Conservation (phyloP, 2,329 filamentous ascomycete species). For the Colletotrichum sp. region DNA sequence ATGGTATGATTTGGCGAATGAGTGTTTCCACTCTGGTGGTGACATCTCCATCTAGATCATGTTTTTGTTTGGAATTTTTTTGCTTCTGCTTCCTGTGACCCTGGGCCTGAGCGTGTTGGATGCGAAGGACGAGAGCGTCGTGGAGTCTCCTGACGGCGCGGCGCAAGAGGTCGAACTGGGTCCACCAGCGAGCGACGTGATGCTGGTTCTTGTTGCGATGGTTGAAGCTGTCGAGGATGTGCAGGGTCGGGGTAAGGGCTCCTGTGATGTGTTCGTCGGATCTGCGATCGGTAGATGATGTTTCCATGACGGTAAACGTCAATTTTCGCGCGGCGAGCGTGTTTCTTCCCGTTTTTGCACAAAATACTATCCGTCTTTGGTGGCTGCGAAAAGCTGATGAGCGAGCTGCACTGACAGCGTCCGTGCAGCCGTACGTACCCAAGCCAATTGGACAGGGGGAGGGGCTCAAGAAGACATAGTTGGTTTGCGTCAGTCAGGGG, state of each 20-base stretch:
- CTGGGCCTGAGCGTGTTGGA: not conserved
- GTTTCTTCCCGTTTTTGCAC: not conserved
- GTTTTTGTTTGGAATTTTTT: not conserved
- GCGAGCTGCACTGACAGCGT: not conserved
- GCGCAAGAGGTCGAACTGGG: conserved; percentile 72
- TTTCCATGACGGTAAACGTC: not conserved
- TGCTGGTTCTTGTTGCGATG: conserved; percentile 95
- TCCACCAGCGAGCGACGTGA: conserved; percentile 80
- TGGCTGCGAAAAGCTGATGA: not conserved
- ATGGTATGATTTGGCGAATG: conserved; percentile 32
- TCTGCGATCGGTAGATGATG: conserved; percentile 21
- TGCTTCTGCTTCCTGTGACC: conserved; percentile 1
- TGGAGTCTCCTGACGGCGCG: conserved; percentile 65
- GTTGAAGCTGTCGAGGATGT: conserved; percentile 74
- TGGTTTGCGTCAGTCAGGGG: not conserved
- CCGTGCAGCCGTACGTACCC: not conserved
- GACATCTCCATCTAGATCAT: not conserved
- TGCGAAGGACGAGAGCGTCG: conserved; percentile 33
- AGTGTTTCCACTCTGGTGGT: conserved; percentile 28
- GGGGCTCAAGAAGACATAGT: not conserved
- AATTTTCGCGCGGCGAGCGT: not conserved
- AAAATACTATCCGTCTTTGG: not conserved
- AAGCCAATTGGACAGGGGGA: not conserved
- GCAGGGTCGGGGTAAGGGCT: conserved; percentile 42
- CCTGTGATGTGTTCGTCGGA: conserved; percentile 7